Conservation (phyloP, 306 rosid genomes). For the Trifolium dubium region DNA sequence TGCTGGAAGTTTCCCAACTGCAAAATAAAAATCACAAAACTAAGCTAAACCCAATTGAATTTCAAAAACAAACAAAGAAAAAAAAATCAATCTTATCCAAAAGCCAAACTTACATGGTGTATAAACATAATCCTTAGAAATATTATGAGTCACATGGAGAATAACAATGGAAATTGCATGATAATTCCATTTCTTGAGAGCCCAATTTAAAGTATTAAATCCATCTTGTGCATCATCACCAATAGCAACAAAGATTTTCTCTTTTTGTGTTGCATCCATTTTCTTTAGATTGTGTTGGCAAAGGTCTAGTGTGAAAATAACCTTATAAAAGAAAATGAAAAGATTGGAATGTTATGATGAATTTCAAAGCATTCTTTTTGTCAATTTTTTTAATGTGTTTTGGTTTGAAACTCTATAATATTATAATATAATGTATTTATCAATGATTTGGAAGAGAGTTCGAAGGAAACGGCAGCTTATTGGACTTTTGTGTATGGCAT, state of each 20-base stretch:
- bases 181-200: conserved; percentile 72
- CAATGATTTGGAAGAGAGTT: conserved; percentile 29
- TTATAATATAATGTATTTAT: conserved; percentile 24
- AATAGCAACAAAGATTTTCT: conserved; percentile 74
- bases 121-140: conserved; percentile 58
- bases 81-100: neutral
- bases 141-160: conserved; percentile 55
- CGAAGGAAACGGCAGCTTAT: conserved; percentile 37
- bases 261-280: conserved; percentile 53
- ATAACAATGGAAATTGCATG: conserved; percentile 72
- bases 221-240: conserved; percentile 77
- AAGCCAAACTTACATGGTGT: conserved; percentile 70
- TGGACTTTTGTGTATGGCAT: conserved; percentile 51
- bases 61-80: neutral
- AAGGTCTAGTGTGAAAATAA: conserved; percentile 33
- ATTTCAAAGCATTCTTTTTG: conserved; percentile 42
- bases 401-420: conserved; percentile 31
- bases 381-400: conserved; percentile 23
- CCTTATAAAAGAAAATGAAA: conserved; percentile 6
- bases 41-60: conserved; percentile 36
- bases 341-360: conserved; percentile 16
- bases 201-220: conserved; percentile 70
- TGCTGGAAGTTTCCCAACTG: conserved; percentile 91
- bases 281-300: conserved; percentile 13
- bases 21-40: conserved; percentile 40